phyloP scores from a whole-genome alignment of 2,329 filamentous ascomycete genomes.

The Fusarium begoniae region DNA sequence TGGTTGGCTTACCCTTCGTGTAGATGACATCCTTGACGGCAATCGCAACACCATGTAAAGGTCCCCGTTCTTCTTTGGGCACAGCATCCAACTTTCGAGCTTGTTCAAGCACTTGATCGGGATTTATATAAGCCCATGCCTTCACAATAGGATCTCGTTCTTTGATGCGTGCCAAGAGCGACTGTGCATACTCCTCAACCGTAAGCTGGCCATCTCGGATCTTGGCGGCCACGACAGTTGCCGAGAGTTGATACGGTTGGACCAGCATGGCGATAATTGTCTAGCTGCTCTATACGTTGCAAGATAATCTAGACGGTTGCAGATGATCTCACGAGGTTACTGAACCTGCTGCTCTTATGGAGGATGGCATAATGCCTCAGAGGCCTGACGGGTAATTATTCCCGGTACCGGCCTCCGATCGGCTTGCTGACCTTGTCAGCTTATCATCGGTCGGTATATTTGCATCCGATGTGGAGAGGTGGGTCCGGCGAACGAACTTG shows the following conservation, averaged over 20 bases:
- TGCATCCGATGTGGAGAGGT: neutral
- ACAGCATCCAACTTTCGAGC: conserved; percentile 7
- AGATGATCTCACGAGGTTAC: neutral
- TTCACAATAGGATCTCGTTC: neutral
- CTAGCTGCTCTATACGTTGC: too few relatives aligned
- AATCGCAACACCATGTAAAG: conserved; percentile 19
- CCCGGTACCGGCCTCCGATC: neutral
- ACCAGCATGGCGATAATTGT: neutral
- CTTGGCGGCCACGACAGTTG: neutral
- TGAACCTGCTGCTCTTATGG: neutral
- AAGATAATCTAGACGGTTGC: fast-evolving
- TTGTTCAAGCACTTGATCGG: neutral
- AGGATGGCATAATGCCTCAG: conserved; percentile 8
- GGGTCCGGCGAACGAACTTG: neutral
- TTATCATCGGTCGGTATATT: neutral
- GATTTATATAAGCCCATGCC: conserved; percentile 9
- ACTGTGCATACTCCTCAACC: conserved; percentile 34
- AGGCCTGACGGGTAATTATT: neutral
- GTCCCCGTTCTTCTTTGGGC: neutral
- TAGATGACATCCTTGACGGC: conserved; percentile 26
- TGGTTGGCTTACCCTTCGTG: neutral
- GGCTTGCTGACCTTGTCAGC: neutral
- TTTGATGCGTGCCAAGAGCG: conserved; percentile 8
- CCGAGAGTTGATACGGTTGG: neutral
- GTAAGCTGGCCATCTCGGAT: neutral